Conservation (phyloP, 306 rosid genomes). For the Prunus armeniaca region DNA sequence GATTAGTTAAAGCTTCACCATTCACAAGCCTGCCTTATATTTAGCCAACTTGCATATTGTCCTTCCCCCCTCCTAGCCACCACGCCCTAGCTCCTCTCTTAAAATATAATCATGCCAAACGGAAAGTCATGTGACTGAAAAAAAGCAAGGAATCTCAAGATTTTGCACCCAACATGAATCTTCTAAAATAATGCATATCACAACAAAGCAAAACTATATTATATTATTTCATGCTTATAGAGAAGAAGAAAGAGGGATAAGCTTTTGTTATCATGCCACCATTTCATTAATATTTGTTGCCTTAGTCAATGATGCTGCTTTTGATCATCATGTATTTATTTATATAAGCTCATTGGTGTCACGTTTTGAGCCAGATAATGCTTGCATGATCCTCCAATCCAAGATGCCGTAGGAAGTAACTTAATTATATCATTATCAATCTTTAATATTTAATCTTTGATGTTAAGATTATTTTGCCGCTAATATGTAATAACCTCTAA, state of each 20-base stretch:
- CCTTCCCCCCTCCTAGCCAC: not conserved
- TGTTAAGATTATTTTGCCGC: not conserved
- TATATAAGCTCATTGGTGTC: slow-evolving; percentile 26
- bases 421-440: not conserved
- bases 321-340: slow-evolving; percentile 31
- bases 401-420: slow-evolving; percentile 31
- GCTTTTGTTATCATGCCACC: slow-evolving; percentile 24
- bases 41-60: slow-evolving; percentile 5
- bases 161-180: slow-evolving; percentile 41
- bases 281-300: slow-evolving; percentile 27
- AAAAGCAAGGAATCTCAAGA: slow-evolving; percentile 42
- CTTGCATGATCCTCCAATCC: slow-evolving; percentile 31
- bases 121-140: slow-evolving; percentile 33
- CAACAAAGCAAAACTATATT: slow-evolving; percentile 3
- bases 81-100: not conserved
- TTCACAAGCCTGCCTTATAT: not conserved
- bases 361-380: slow-evolving; percentile 30
- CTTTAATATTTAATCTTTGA: not conserved
- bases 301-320: slow-evolving; percentile 36
- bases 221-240: slow-evolving; percentile 11
- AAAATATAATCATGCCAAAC: slow-evolving; percentile 21
- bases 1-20: slow-evolving; percentile 16
- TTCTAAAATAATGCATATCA: slow-evolving; percentile 3
- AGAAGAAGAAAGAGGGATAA: not conserved
- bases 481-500: too few species aligned